Percentiles rank a stretch among this genome's conserved stretches.
These are phyloP conservation scores for Polymyxa betae DNA, from an alignment of 208 protist genomes.

Conservation along the genomic window DNA sequence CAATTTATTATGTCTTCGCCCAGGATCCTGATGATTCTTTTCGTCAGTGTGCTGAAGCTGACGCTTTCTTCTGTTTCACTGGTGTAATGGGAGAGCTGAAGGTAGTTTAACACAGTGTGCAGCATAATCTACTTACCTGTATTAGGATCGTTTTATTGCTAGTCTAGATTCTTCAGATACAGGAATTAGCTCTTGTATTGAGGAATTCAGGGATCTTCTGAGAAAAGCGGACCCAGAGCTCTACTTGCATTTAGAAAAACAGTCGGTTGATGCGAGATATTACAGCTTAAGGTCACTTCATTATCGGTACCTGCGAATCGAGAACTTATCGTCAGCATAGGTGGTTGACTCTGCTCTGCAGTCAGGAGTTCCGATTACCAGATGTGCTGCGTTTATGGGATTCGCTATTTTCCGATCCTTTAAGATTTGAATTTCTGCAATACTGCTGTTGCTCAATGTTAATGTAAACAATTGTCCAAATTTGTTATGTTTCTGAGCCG, in stretches of 20 bases:
- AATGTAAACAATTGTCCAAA: neutral
- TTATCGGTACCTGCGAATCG: neutral
- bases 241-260: neutral
- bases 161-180: slow-evolving; percentile 2
- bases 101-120: neutral
- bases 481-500: neutral
- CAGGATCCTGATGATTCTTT: neutral
- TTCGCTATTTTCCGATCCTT: slow-evolving; percentile 74
- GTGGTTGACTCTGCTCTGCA: slow-evolving; percentile 61
- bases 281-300: slow-evolving; percentile 18
- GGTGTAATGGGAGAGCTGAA: slow-evolving; percentile 74
- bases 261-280: slow-evolving; percentile 52
- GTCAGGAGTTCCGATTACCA: slow-evolving; percentile 77
- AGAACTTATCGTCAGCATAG: slow-evolving; percentile 9
- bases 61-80: slow-evolving; percentile 81
- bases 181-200: slow-evolving; percentile 20
- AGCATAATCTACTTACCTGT: neutral
- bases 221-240: slow-evolving; percentile 13
- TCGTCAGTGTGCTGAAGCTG: slow-evolving; percentile 69
- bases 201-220: neutral
- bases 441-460: slow-evolving; percentile 54
- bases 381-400: slow-evolving; percentile 80
- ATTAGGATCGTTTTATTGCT: slow-evolving; percentile 54
- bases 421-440: slow-evolving; percentile 53
- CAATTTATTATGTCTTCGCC: slow-evolving; percentile 79